A percentile compares a stretch with the other conserved stretches of the same genome.
These are phyloP conservation scores for Linum usitatissimum DNA, from an alignment of 345 rosid genomes.

Conservation along the genomic window DNA sequence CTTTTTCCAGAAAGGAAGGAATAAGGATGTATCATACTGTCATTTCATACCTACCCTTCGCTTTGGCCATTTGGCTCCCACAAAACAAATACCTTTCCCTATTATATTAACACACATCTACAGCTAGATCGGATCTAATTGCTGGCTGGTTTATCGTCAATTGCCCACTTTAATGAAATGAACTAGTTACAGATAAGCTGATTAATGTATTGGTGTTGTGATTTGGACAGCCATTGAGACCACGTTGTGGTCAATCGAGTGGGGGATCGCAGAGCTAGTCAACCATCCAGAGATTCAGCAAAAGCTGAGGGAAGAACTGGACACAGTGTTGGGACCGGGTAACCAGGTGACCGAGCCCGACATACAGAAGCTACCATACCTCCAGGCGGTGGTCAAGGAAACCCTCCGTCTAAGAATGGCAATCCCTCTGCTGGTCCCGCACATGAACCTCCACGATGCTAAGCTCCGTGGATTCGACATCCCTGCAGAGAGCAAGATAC, in stretches of 20 bases:
- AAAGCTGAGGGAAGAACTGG: constrained; percentile 68
- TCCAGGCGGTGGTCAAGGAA: constrained; percentile 90
- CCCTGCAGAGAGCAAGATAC: constrained; percentile 93
- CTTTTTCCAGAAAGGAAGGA: too few relatives aligned
- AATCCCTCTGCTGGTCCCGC: constrained; percentile 92
- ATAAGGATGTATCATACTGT: not conserved
- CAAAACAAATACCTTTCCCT: not conserved
- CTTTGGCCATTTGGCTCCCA: too few relatives aligned
- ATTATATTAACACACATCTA: not conserved
- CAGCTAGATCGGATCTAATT: not conserved
- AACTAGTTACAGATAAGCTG: not conserved
- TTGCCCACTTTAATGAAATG: not conserved
- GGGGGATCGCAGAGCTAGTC: constrained; percentile 95
- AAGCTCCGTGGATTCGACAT: constrained; percentile 74
- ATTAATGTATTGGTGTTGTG: not conserved
- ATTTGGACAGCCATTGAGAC: constrained; percentile 77
- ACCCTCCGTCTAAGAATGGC: constrained; percentile 90
- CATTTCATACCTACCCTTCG: not conserved
- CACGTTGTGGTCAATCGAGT: constrained; percentile 89
- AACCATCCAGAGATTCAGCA: constrained; percentile 79
- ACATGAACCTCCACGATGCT: constrained; percentile 95
- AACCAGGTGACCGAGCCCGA: constrained; percentile 84
- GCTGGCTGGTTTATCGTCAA: too few relatives aligned
- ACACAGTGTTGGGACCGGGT: constrained; percentile 59
- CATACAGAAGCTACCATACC: constrained; percentile 64